Percentiles rank a stretch among this genome's conserved stretches.
These are phyloP conservation scores for Capronia epimyces DNA, from an alignment of 2,329 filamentous ascomycete genomes.

Conservation along the genomic window DNA sequence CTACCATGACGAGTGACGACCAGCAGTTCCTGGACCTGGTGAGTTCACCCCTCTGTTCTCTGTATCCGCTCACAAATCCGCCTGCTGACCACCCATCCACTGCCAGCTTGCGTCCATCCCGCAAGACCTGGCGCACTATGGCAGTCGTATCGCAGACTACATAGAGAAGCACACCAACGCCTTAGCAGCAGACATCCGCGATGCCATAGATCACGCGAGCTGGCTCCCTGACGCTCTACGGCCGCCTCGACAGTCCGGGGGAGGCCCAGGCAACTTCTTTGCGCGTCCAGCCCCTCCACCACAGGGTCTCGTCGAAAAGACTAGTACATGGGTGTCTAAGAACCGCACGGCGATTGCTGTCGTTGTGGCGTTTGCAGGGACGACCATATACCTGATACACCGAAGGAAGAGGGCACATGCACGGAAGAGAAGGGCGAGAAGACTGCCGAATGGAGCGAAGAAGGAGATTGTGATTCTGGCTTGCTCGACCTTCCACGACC, in stretches of 20 bases:
- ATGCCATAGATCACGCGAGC: constrained; percentile 56
- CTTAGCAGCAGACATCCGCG: constrained; percentile 65
- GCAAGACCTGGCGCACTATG: constrained; percentile 65
- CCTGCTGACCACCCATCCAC: constrained; percentile 17
- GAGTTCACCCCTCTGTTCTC: constrained; percentile 23
- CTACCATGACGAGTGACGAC: constrained; percentile 72
- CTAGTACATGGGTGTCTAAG: constrained; percentile 64
- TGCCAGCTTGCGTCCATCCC: constrained; percentile 53
- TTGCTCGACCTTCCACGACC: constrained; percentile 71
- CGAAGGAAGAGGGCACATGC: constrained; percentile 55
- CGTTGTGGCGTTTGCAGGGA: constrained; percentile 64
- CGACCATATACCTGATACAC: constrained; percentile 54
- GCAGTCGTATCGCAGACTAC: constrained; percentile 67
- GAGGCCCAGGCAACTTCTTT: constrained; percentile 20
- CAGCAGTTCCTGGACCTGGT: constrained; percentile 73
- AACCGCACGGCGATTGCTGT: constrained; percentile 70
- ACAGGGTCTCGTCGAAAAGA: constrained; percentile 47
- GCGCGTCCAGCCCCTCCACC: constrained; percentile 38
- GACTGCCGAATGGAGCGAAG: constrained; percentile 75
- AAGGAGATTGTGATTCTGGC: constrained; percentile 84
- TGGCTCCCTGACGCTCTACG: constrained; percentile 70
- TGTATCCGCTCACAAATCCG: not conserved
- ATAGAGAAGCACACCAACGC: constrained; percentile 76
- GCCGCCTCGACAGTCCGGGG: constrained; percentile 39
- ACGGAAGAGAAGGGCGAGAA: constrained; percentile 67